Conservation (phyloP, 495 filamentous ascomycete species). For the Thermochaetoides thermophila region DNA sequence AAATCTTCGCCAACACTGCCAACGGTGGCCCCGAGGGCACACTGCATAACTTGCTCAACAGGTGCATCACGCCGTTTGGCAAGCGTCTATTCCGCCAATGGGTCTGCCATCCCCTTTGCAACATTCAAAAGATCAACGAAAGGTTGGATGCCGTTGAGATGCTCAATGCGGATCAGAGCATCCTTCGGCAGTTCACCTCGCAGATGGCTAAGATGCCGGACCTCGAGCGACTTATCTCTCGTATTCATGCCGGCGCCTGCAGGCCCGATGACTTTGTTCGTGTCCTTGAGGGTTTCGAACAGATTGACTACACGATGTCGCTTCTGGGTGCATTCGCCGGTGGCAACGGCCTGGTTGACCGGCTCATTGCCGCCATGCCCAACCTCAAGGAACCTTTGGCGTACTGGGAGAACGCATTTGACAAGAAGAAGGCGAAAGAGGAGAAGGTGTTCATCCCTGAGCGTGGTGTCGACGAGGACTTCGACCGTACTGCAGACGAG, state of each 20-base stretch:
- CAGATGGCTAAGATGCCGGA: constrained; percentile 86
- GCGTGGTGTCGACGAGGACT: constrained; percentile 82
- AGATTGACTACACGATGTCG: constrained; percentile 82
- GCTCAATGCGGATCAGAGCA: constrained; percentile 62
- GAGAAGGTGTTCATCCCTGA: constrained; percentile 64
- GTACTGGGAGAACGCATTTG: constrained; percentile 88
- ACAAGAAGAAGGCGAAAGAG: constrained; percentile 64
- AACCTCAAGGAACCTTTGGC: constrained; percentile 56
- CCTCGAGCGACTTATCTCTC: constrained; percentile 83
- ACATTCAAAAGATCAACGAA: constrained; percentile 77
- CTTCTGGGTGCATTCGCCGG: constrained; percentile 53
- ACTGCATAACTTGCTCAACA: constrained; percentile 77
- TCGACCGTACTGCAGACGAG: constrained; percentile 68
- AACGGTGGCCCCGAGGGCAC: constrained; percentile 78
- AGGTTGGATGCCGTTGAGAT: constrained; percentile 92
- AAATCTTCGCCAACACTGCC: constrained; percentile 88
- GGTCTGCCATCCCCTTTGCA: constrained; percentile 90
- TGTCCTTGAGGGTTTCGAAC: constrained; percentile 95
- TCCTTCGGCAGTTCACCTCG: constrained; percentile 71
- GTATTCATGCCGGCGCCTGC: constrained; percentile 82
- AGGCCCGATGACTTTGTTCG: constrained; percentile 80
- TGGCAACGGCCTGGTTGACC: constrained; percentile 69
- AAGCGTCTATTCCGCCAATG: constrained; percentile 95
- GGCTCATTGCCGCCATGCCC: constrained; percentile 73
- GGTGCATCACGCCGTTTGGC: constrained; percentile 91